Conservation (phyloP, 331 rosid species). For the Cydonia oblonga region DNA sequence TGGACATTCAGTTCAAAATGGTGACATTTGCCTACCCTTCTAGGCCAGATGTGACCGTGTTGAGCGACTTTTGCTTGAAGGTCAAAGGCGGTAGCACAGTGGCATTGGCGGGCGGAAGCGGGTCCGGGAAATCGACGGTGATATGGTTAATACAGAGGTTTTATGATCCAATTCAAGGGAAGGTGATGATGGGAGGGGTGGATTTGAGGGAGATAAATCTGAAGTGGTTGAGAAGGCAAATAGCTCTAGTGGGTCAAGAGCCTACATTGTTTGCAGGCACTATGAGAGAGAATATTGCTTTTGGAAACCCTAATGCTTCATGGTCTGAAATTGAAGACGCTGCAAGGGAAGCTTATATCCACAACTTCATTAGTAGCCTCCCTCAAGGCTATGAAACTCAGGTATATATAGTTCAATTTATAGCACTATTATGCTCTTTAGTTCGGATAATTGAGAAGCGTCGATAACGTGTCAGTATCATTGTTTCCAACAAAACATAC, state of each 20-base stretch:
- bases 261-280: constrained; percentile 79
- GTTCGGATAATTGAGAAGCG: too few species aligned
- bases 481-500: neutral
- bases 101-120: constrained; percentile 80
- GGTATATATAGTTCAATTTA: constrained; percentile 28
- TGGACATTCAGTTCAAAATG: constrained; percentile 54
- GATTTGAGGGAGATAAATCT: constrained; percentile 62
- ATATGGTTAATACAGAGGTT: constrained; percentile 78
- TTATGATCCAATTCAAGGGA: constrained; percentile 81
- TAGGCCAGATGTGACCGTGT: constrained; percentile 59
- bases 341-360: constrained; percentile 69
- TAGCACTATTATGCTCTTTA: neutral
- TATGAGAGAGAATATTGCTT: constrained; percentile 70
- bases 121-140: constrained; percentile 87
- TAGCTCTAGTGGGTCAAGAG: constrained; percentile 82
- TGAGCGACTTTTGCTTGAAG: constrained; percentile 56
- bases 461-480: too few species aligned
- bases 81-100: constrained; percentile 60
- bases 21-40: constrained; percentile 79
- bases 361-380: constrained; percentile 72
- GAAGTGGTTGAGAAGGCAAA: constrained; percentile 78
- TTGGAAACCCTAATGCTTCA: constrained; percentile 57
- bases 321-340: constrained; percentile 83
- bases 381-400: constrained; percentile 88
- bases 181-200: constrained; percentile 58